Evolutionary conservation across 75 land plant species (phyloP), one percentile per base, ranked within the genome.

Genomic region (Picea glauca): DNA sequence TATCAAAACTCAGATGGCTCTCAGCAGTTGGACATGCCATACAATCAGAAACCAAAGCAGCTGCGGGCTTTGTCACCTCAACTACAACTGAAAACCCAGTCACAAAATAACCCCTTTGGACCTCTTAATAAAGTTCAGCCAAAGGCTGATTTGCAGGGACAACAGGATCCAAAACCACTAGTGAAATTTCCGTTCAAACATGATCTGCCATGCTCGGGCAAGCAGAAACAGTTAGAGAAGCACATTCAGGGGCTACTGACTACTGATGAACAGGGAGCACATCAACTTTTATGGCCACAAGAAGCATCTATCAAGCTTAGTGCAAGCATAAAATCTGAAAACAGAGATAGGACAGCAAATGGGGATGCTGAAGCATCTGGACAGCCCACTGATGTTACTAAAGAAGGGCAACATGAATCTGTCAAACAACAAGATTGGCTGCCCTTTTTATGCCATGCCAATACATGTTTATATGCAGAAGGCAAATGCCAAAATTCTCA

Each of bases 401-500:
- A 38, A 20, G 79, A 85, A 66, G n/a, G 72, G 60, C 59, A 38
- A 79, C 50, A 32, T 14, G 62, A 90, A 17, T 90, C 80, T 75
- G 57, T 58, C 8, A 88, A 93, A 56, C 95, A 92, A 80, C 84
- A 78, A 61, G 80, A 88, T 46, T 93, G 91, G 93, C 87, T 97
- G 35, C 79, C 92, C 11, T 83, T 93, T 58, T 61, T 97, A 78
- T 84, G 84, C 26, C 98, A 97, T 88, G 98, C 95, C 77, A 92
- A 92, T 57, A 79, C 81, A 33, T 97, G 99, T 80, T 20, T 81
- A 12, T 81, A 83, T 58, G 85, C 86, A 67, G 90, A 86, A 67
- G 93, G 92, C 13, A 82, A 85, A 77, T 94, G 98, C 77, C 83
- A 23, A 35, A 79, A 81, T 23, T 62, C 78, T 13, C 78, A 90